These are phyloP conservation scores for Pseudogymnoascus sp. DNA, from an alignment of 2,329 filamentous ascomycete species.

Conservation along the genomic window DNA sequence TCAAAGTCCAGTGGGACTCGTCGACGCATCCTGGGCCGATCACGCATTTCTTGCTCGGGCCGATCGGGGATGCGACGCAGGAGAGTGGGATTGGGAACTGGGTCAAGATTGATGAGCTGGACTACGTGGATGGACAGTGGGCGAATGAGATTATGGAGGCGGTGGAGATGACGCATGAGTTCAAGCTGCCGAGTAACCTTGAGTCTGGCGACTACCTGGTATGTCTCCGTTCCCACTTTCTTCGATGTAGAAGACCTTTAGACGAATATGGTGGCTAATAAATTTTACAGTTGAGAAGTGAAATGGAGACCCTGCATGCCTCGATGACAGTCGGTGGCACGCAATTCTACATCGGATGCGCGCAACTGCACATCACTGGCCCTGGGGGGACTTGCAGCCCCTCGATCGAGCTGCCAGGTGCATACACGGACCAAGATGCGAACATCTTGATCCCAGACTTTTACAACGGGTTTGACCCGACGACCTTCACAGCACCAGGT, in stretches of 20 bases:
- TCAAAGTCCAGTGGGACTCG: conserved; percentile 33
- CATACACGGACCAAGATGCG: conserved; percentile 23
- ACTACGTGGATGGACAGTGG: conserved; percentile 25
- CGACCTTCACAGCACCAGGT: conserved; percentile 28
- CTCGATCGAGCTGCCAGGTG: conserved; percentile 23
- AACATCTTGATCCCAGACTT: conserved; percentile 18
- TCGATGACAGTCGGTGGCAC: conserved; percentile 26
- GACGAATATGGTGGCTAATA: not conserved
- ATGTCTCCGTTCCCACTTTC: not conserved
- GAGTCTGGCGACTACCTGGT: conserved; percentile 29
- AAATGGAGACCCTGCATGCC: conserved; percentile 30
- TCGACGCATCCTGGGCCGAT: conserved; percentile 35
- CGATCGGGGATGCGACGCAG: conserved; percentile 22
- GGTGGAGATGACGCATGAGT: conserved; percentile 20
- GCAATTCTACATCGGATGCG: conserved; percentile 28
- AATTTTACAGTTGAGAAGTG: conserved; percentile 26
- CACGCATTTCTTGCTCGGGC: conserved; percentile 33
- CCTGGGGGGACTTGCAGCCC: conserved; percentile 19
- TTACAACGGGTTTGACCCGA: conserved; percentile 27
- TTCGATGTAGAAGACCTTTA: not conserved
- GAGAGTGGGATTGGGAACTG: conserved; percentile 27
- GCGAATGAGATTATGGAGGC: conserved; percentile 26
- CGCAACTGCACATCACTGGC: conserved; percentile 24
- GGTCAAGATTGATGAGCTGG: conserved; percentile 29
- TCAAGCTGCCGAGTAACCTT: conserved; percentile 24